Conservation (phyloP, 129 eudicot species). For the Logfia minima region DNA sequence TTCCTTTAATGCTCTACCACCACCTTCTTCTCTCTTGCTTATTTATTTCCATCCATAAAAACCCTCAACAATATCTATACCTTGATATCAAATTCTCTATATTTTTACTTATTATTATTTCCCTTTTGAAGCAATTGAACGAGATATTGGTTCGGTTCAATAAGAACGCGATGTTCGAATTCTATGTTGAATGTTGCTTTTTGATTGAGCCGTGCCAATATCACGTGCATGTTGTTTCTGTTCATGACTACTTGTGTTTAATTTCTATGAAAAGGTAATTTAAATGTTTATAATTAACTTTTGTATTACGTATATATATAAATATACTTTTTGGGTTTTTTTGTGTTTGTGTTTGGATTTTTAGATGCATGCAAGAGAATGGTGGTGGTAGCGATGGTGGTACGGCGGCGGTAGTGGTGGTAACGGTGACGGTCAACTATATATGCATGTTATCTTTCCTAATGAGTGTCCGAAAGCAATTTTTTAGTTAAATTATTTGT, state of each 20-base stretch:
- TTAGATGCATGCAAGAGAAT: background rate
- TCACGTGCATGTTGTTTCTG: conserved; percentile 51
- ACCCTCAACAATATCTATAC: background rate
- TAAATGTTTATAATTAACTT: background rate
- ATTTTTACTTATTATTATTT: background rate
- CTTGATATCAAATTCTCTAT: background rate
- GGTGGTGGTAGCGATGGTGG: background rate
- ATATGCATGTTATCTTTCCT: background rate
- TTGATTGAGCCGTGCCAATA: conserved; percentile 89
- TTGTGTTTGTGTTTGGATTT: background rate
- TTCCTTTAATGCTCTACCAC: conserved; percentile 39
- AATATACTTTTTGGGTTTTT: background rate
- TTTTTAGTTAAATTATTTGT: background rate
- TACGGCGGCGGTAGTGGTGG: background rate
- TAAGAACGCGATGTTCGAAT: conserved; percentile 45
- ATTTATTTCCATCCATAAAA: conserved; percentile 16
- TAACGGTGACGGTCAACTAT: background rate
- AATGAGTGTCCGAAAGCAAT: background rate
- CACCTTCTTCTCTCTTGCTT: conserved; percentile 16
- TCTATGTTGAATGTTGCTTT: conserved; percentile 34
- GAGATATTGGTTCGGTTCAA: conserved; percentile 84
- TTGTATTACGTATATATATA: background rate
- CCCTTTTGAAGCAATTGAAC: conserved; percentile 35
- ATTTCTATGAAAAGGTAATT: background rate
- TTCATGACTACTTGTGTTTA: background rate